Evolutionary conservation across 2,329 filamentous ascomycete genomes (phyloP).

Genomic region (Penicillium sp.): DNA sequence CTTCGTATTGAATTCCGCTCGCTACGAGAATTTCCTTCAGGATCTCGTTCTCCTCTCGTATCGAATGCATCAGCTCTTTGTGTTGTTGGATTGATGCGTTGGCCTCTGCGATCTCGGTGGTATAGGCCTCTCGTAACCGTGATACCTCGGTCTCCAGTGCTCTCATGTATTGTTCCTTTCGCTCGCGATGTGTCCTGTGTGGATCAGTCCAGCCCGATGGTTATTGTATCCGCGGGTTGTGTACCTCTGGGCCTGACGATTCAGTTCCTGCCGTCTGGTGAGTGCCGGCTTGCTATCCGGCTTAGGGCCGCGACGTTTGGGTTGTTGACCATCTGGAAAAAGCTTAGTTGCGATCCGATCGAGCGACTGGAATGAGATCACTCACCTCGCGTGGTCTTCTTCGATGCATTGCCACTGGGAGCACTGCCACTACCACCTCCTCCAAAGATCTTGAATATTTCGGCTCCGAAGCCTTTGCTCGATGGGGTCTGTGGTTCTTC

Average conservation of each 20-base stretch:
- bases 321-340: conserved; percentile 70
- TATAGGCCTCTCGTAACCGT: conserved; percentile 71
- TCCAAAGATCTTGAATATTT: conserved; percentile 56
- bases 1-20: conserved; percentile 60
- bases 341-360: conserved; percentile 19
- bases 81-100: conserved; percentile 57
- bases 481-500: conserved; percentile 24
- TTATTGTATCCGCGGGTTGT: conserved; percentile 3
- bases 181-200: conserved; percentile 85
- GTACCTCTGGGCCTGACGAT: conserved; percentile 92
- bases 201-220: conserved; percentile 19
- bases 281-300: conserved; percentile 94
- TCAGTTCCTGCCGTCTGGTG: conserved; percentile 88
- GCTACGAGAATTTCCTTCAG: conserved; percentile 63
- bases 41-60: conserved; percentile 76
- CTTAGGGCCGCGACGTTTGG: conserved; percentile 90
- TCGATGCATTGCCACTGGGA: conserved; percentile 44
- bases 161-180: conserved; percentile 95
- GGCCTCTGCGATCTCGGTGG: conserved; percentile 66
- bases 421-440: conserved; percentile 16
- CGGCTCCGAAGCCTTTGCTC: conserved; percentile 26
- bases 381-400: conserved; percentile 74
- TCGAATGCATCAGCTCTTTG: conserved; percentile 70
- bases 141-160: conserved; percentile 88
- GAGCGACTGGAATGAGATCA: conserved; percentile 1